Conservation (phyloP, 2,329 filamentous ascomycete genomes). For the Colletotrichum paranaense region DNA sequence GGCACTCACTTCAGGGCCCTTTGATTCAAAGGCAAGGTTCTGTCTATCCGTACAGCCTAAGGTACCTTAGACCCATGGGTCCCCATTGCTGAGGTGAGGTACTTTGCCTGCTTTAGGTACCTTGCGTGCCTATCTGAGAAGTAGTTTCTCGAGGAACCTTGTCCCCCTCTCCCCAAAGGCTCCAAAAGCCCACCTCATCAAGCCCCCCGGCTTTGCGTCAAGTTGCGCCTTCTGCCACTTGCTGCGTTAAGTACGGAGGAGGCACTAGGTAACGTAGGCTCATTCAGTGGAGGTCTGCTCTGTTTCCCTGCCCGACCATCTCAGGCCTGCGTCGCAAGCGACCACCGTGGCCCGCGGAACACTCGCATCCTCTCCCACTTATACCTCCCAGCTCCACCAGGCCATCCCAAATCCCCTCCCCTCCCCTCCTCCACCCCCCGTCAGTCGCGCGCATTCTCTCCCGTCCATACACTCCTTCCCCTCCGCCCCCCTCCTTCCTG, state of each 20-base stretch:
- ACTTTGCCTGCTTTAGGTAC: background rate
- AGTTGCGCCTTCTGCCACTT: background rate
- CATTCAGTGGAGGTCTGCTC: too few species aligned
- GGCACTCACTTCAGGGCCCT: background rate
- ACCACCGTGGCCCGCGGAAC: slow-evolving; percentile 18
- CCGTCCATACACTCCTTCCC: slow-evolving; percentile 11
- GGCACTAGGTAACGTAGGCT: too few species aligned
- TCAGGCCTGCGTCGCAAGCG: slow-evolving; percentile 3
- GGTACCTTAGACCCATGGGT: too few species aligned
- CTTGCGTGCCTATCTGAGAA: background rate
- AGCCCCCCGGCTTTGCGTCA: background rate
- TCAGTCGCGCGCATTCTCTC: background rate
- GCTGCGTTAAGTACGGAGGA: too few species aligned
- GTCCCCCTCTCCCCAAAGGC: background rate
- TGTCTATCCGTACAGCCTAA: background rate
- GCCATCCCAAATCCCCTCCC: background rate
- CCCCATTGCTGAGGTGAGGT: background rate
- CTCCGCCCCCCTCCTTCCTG: background rate
- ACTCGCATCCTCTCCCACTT: slow-evolving; percentile 22
- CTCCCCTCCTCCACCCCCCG: background rate
- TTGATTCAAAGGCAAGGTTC: background rate
- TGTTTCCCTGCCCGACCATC: background rate
- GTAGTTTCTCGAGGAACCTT: background rate
- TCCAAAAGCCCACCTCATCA: background rate
- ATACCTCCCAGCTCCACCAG: slow-evolving; percentile 1